phyloP scores from a whole-genome alignment of 352 stramenopile genomes.

The Nothophytophthora sp. region DNA sequence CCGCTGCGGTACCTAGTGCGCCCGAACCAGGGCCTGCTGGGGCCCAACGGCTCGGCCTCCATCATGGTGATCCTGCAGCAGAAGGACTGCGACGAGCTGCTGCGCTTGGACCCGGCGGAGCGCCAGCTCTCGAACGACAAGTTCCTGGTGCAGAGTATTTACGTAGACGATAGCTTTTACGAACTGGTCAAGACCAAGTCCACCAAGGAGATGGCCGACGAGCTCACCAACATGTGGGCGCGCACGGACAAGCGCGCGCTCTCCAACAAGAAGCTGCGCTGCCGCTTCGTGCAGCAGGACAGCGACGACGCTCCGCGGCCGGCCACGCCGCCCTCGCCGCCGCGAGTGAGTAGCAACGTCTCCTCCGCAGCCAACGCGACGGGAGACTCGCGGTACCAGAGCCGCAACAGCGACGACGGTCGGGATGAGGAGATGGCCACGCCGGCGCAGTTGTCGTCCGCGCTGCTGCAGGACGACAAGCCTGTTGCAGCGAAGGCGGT shows the following conservation, averaged over 20 bases:
- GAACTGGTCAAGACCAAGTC: conserved; percentile 86
- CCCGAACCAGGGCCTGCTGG: conserved; percentile 85
- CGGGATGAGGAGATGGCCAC: conserved; percentile 40
- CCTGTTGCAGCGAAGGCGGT: conserved; percentile 18
- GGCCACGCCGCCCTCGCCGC: conserved; percentile 14
- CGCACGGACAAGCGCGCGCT: conserved; percentile 77
- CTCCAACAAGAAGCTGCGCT: conserved; percentile 90
- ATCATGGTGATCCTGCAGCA: conserved; percentile 91
- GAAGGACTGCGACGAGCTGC: conserved; percentile 87
- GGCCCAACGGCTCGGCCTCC: conserved; percentile 69
- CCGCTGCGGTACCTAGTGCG: conserved; percentile 89
- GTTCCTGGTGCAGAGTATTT: conserved; percentile 89
- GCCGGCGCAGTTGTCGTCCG: conserved; percentile 53
- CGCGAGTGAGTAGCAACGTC: conserved; percentile 2
- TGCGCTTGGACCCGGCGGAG: conserved; percentile 75
- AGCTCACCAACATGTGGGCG: conserved; percentile 87
- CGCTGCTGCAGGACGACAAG: conserved; percentile 59
- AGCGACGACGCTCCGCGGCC: conserved; percentile 17
- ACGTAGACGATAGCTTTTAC: conserved; percentile 84
- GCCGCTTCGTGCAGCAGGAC: conserved; percentile 79
- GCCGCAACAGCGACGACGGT: conserved; percentile 13
- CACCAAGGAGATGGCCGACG: conserved; percentile 87
- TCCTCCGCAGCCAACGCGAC: conserved; percentile 19
- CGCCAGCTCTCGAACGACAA: conserved; percentile 89
- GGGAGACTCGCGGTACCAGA: conserved; percentile 15